Evolutionary conservation across 768 basidiomycete genomes (phyloP).

Genomic region (Macrocybe gigantea): DNA sequence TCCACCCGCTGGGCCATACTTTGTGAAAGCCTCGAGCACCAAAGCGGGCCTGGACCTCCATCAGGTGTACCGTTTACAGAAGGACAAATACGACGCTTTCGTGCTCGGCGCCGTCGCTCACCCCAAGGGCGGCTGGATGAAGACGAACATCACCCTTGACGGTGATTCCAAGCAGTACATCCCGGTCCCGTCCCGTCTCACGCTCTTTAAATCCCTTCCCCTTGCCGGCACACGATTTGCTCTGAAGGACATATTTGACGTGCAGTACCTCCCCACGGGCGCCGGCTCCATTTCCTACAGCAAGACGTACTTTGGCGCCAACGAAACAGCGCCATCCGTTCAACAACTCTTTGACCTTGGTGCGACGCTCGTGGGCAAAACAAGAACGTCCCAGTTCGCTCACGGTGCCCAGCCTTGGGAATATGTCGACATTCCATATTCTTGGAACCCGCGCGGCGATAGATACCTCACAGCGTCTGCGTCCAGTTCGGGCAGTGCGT

Average conservation of each 20-base stretch:
- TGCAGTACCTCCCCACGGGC: constrained; percentile 24
- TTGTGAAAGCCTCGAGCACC: constrained; percentile 10
- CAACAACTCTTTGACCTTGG: constrained; percentile 41
- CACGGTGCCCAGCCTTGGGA: constrained; percentile 39
- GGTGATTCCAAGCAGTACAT: constrained; percentile 26
- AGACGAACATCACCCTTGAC: constrained; percentile 24
- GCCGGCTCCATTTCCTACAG: constrained; percentile 28
- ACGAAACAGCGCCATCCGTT: constrained; percentile 33
- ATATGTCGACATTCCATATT: constrained; percentile 27
- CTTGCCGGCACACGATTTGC: constrained; percentile 43
- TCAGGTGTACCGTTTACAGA: constrained; percentile 31
- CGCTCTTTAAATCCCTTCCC: constrained; percentile 23
- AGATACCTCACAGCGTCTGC: constrained; percentile 29
- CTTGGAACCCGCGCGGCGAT: constrained; percentile 32
- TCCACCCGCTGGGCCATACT: constrained; percentile 23
- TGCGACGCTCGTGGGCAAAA: constrained; percentile 47
- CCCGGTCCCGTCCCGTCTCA: constrained; percentile 44
- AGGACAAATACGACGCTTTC: constrained; percentile 38
- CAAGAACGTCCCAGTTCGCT: constrained; percentile 48
- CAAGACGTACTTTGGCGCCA: constrained; percentile 26
- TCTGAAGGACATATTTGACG: constrained; percentile 39
- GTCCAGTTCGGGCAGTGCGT: constrained; percentile 33
- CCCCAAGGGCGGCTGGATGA: constrained; percentile 23
- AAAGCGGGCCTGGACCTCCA: constrained; percentile 10
- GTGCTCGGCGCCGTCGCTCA: constrained; percentile 36